phyloP scores from a whole-genome alignment of 2,329 filamentous ascomycete species.

The Cadophora gregata region DNA sequence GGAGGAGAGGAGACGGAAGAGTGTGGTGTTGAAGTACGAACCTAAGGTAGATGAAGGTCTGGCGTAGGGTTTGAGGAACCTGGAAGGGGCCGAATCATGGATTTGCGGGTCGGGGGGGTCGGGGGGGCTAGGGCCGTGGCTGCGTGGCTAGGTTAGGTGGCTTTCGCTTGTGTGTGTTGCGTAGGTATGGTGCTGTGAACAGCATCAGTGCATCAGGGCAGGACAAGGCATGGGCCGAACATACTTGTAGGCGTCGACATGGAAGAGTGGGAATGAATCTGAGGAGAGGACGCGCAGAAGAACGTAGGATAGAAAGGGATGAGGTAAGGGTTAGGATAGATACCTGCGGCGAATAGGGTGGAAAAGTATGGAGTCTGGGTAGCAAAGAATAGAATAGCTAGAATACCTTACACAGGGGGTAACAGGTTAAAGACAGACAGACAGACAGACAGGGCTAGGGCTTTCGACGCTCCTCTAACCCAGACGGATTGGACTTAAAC shows the following conservation, averaged over 20 bases:
- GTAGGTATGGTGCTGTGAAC: no score
- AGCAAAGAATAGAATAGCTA: conserved; percentile 2
- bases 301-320: background rate
- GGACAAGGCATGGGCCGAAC: background rate
- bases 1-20: conserved; percentile 17
- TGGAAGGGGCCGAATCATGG: background rate
- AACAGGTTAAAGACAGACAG: background rate
- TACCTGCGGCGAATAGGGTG: background rate
- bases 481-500: background rate
- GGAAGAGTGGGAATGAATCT: background rate
- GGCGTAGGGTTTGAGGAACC: background rate
- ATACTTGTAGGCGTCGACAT: background rate
- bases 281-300: background rate
- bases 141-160: background rate
- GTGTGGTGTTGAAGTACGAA: conserved; percentile 1
- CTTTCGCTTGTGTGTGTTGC: conserved; percentile 14
- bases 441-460: background rate
- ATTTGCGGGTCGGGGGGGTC: conserved; percentile 3
- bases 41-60: background rate
- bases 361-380: background rate
- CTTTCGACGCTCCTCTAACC: background rate
- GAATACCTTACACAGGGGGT: background rate
- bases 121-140: no score
- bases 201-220: background rate
- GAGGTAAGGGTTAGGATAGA: background rate